Evolutionary conservation across 305 asterid species (phyloP), one percentile per base, ranked within the genome.

Genomic region (Fraxinus velutina): DNA sequence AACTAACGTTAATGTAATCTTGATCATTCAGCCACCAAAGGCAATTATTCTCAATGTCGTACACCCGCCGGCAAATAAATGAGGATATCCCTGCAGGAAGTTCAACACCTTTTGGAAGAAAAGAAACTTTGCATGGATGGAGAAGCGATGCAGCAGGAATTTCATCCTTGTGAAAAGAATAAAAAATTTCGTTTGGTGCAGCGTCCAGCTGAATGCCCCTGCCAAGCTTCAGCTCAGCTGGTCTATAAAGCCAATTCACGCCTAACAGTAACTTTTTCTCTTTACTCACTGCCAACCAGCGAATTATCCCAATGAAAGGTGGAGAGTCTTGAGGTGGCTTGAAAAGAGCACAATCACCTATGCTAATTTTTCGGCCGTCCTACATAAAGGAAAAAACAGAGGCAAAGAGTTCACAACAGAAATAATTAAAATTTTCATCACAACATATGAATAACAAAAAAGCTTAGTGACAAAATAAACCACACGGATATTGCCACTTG

Each of bases 71-170:
- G 80, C 99, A 96, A 80, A 96, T 89, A 87, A 90, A 93, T 62
- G 98, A 93, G 74, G 97, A 91, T 87, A 86, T 86, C 87, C 97
- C 93, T 36, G 89, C 72, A 33, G 95, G 97, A 88, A 94, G 98
- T 86, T 90, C 97, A 78, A 87, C 92, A 79, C 98, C 97, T 89
- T 87, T 87, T 75, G 98, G 94, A 85, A 96, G 99, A 89, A 96
- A 96, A 82, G 99, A 97, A 86, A 96, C 98, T 91, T 91, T 94
- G 89, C 99, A 94, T 27, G 97, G 99, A 90, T 96, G 99, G 42
- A 94, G 94, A 78, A 94, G 92, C 29, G 98, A 92, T 29, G 97
- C 97, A 80, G 97, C 96, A 75, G 94, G 92, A 83, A 86, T 87
- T 86, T 93, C 91, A 92, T 96, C 94, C 86, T 85, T 17, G 33